Evolutionary conservation across 176 grass and related monocot genomes (phyloP).

Genomic region (Hordeum vulgare): DNA sequence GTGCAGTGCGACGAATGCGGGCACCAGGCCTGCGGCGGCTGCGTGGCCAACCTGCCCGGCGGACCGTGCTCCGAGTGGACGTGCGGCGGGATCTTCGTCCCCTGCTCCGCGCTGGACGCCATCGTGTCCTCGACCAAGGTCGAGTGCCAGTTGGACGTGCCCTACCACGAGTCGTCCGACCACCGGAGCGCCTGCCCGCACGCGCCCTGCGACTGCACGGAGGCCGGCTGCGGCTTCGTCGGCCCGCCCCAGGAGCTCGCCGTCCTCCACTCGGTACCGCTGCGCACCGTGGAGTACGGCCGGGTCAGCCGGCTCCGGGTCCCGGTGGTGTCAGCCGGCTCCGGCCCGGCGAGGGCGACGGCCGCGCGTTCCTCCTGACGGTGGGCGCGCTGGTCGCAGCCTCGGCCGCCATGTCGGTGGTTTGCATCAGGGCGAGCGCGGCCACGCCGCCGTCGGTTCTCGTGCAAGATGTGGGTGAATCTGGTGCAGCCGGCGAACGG

Average conservation of each 20-base stretch:
- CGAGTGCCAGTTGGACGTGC: not conserved
- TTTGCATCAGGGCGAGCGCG: not conserved
- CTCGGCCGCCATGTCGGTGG: not conserved
- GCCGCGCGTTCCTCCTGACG: constrained; percentile 17
- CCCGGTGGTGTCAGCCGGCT: not conserved
- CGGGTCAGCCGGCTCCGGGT: not conserved
- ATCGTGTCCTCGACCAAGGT: not conserved
- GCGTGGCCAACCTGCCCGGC: not conserved
- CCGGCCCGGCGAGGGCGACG: not conserved
- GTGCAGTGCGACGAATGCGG: constrained; percentile 3
- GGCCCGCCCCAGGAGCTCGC: not conserved
- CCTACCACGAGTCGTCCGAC: not conserved
- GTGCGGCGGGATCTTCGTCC: not conserved
- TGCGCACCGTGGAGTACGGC: not conserved
- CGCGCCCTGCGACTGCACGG: constrained; percentile 21
- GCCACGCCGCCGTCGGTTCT: not conserved
- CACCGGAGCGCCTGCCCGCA: constrained; percentile 12
- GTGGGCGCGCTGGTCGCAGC: not conserved
- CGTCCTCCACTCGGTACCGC: not conserved
- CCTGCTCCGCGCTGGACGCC: constrained; percentile 3
- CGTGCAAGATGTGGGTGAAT: constrained; percentile 22
- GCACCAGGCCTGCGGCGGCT: not conserved
- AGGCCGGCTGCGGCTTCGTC: constrained; percentile 28
- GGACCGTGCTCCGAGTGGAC: not conserved
- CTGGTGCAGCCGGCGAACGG: not conserved